phyloP scores from a whole-genome alignment of 1,284 basidiomycete genomes.

The Moesziomyces parantarcticus region DNA sequence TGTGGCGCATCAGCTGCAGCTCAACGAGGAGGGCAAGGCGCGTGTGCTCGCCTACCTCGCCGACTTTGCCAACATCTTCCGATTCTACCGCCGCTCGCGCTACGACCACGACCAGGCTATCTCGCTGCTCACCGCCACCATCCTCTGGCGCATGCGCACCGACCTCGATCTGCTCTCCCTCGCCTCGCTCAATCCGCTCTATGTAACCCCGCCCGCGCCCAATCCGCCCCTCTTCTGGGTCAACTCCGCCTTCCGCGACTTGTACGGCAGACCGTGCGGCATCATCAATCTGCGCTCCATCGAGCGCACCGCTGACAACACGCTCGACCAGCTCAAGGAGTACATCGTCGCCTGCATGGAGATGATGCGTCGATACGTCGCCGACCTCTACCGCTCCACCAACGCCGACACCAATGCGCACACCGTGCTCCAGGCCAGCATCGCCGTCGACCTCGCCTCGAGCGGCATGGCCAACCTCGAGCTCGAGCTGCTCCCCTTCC shows the following conservation, averaged over 20 bases:
- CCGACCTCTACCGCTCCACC: constrained; percentile 36
- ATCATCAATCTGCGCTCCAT: constrained; percentile 59
- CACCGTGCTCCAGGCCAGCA: constrained; percentile 56
- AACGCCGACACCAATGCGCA: constrained; percentile 3
- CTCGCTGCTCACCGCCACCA: constrained; percentile 34
- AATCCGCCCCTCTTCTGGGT: constrained; percentile 65
- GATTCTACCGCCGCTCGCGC: constrained; percentile 52
- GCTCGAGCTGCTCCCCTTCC: constrained; percentile 64
- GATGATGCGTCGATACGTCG: constrained; percentile 58
- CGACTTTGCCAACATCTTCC: constrained; percentile 55
- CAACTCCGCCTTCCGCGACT: constrained; percentile 58
- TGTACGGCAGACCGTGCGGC: constrained; percentile 59
- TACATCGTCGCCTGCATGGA: constrained; percentile 66
- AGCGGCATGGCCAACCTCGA: constrained; percentile 64
- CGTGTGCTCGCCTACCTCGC: constrained; percentile 27
- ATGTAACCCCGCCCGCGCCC: constrained; percentile 45
- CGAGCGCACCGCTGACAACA: constrained; percentile 54
- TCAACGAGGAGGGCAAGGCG: constrained; percentile 36
- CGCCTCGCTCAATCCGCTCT: constrained; percentile 58
- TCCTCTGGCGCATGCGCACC: constrained; percentile 60
- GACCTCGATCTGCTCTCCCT: constrained; percentile 54
- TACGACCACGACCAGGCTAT: constrained; percentile 48
- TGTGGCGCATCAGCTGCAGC: constrained; percentile 25
- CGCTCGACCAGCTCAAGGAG: constrained; percentile 62
- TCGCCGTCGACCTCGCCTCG: constrained; percentile 53